A percentile compares a stretch with the other conserved stretches of the same genome.
Conservation (phyloP, 768 basidiomycete genomes). For the Lentinula guzmanii region DNA sequence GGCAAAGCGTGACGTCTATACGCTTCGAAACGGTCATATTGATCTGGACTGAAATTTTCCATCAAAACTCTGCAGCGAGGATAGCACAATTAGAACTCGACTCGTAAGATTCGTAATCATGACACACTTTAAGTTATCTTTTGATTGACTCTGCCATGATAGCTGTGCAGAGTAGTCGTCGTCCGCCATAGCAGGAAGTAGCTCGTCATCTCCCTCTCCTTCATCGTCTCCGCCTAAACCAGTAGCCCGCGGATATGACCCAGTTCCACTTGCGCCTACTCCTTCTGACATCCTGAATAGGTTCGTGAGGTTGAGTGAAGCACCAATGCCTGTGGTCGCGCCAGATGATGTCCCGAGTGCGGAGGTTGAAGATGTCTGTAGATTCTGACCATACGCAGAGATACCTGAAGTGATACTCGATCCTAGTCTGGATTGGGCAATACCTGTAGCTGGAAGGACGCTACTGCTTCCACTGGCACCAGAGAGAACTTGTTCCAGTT, state of each 20-base stretch:
- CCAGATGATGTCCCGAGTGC: neutral
- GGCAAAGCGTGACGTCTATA: conserved; percentile 80
- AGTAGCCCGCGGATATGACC: conserved; percentile 9
- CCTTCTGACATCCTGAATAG: conserved; percentile 1
- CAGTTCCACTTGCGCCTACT: neutral
- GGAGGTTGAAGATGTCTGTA: neutral
- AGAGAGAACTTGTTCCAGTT: neutral
- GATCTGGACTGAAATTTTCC: conserved; percentile 79
- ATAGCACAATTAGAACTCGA: neutral
- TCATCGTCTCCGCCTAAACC: conserved; percentile 34
- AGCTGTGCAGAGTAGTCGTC: conserved; percentile 83
- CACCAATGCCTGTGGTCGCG: neutral
- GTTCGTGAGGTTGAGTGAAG: neutral
- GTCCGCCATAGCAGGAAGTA: conserved; percentile 81
- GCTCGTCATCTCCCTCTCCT: conserved; percentile 74
- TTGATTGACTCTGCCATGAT: conserved; percentile 82
- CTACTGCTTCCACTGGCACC: neutral
- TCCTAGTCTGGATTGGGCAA: conserved; percentile 1
- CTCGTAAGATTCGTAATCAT: neutral
- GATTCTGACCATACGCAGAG: neutral
- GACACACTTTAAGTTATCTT: conserved; percentile 74
- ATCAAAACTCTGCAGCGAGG: conserved; percentile 43
- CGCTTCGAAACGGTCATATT: conserved; percentile 87
- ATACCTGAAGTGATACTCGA: neutral
- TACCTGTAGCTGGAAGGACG: conserved; percentile 8